Evolutionary conservation across 495 filamentous ascomycete species (phyloP), one percentile per base, ranked within the genome.

Genomic region (Recurvomyces mirabilis): DNA sequence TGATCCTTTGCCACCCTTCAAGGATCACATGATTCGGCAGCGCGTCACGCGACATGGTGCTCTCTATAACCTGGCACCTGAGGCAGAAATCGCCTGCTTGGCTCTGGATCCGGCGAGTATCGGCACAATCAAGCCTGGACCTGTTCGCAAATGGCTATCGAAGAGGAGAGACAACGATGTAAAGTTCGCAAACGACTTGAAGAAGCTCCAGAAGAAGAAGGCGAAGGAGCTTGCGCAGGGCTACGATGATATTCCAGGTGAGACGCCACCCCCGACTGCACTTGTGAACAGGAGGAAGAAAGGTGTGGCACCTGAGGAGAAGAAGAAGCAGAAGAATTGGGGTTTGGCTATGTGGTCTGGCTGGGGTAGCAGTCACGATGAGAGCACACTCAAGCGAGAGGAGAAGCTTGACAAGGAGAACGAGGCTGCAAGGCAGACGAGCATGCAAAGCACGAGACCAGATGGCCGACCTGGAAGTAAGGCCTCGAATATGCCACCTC

Each of bases 1-100:
- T n/a, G 83, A 89, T 57, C 73, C 82, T 11, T 65, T 93, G 0
- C 87, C 86, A 4, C 61, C 73, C 0, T 95, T 87, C 64, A 70
- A 76, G 38, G 63, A 80, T 36, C 79, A 93, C 60, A 93, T 94
- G 84, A 87, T 96, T 43, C 82, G 89, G 4, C 84, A 96, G 57
- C 68, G 81, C 18, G 78, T 96, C 24, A 78, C 83, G 49, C 74
- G 81, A 12, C 74, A 85, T 56, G 89, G 89, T 10, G 63, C 69
- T 19, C 73, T 87, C 24, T 79, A 74, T 46, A 69, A 72, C 5
- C 68, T 96, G 1, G 71, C 75, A 0, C 73, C 78, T 0, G 65
- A 70, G 9, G 63, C 68, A 3, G 70, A 79, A 2, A 70, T 87
- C n/a, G 54, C 63, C 1, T 81, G 72, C 3, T 72, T 87, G 29